These are phyloP conservation scores for Elaphomyces granulatus DNA, from an alignment of 495 filamentous ascomycete genomes.

Conservation along the genomic window DNA sequence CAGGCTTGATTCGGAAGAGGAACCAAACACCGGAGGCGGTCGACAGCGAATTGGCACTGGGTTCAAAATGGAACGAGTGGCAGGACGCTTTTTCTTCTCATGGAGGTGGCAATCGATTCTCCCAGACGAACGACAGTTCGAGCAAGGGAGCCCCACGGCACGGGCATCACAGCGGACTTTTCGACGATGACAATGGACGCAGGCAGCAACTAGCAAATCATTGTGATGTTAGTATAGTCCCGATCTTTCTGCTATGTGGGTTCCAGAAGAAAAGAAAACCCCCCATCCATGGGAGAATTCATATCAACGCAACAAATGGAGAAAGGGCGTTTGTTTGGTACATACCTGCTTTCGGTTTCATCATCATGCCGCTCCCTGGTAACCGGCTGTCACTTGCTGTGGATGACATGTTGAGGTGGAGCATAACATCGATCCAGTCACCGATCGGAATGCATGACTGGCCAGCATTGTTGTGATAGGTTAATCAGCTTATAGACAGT, in stretches of 20 bases:
- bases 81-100: slow-evolving; percentile 34
- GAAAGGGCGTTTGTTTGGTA: not conserved
- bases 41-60: slow-evolving; percentile 37
- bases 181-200: slow-evolving; percentile 34
- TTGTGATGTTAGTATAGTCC: not conserved
- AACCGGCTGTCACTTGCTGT: not conserved
- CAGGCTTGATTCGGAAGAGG: slow-evolving; percentile 1
- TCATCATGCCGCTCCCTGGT: not conserved
- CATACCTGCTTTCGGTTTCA: not conserved
- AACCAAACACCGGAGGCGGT: slow-evolving; percentile 14
- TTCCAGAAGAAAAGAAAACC: too few species aligned
- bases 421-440: too few species aligned
- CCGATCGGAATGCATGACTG: too few species aligned
- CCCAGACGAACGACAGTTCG: slow-evolving; percentile 32
- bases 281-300: too few species aligned
- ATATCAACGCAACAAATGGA: too few species aligned
- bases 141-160: slow-evolving; percentile 30
- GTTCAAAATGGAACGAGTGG: slow-evolving; percentile 32
- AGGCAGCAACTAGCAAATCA: slow-evolving; percentile 18
- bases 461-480: too few species aligned
- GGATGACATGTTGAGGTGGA: not conserved
- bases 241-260: too few species aligned
- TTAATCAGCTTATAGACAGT: too few species aligned
- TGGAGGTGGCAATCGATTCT: slow-evolving; percentile 35
- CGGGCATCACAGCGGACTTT: slow-evolving; percentile 37